phyloP scores from a whole-genome alignment of 768 basidiomycete genomes.

The Psilocybe cyanescens region DNA sequence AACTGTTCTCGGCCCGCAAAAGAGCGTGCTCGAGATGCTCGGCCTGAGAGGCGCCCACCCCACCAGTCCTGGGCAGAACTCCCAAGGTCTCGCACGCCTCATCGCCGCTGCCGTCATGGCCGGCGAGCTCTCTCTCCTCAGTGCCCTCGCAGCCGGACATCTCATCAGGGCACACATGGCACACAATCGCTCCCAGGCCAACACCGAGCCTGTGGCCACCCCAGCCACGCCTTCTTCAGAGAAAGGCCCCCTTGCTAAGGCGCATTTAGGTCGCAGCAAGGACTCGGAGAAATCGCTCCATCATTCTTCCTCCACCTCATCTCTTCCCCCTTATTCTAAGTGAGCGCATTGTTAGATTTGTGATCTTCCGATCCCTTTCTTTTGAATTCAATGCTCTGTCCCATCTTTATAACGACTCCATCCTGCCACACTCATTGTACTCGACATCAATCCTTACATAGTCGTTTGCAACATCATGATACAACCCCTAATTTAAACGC shows the following conservation, averaged over 20 bases:
- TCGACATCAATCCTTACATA: too few relatives aligned
- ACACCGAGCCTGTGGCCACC: not conserved
- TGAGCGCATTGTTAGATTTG: not conserved
- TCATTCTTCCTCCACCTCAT: not conserved
- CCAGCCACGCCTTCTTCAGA: not conserved
- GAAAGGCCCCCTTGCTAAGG: not conserved
- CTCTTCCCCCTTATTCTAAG: not conserved
- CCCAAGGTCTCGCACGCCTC: not conserved
- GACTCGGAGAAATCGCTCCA: not conserved
- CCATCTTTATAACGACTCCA: too few relatives aligned
- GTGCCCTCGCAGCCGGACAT: not conserved
- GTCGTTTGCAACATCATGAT: too few relatives aligned
- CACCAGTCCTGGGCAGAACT: not conserved
- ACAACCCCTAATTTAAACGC: too few relatives aligned
- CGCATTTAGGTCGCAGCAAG: not conserved
- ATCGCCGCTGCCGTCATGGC: slow-evolving; percentile 1
- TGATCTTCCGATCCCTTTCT: too few relatives aligned
- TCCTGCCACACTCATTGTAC: too few relatives aligned
- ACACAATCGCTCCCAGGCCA: not conserved
- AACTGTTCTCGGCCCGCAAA: not conserved
- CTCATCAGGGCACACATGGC: slow-evolving; percentile 2
- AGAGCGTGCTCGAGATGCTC: slow-evolving; percentile 1
- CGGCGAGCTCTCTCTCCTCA: not conserved
- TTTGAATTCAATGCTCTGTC: too few relatives aligned
- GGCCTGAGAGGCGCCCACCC: slow-evolving; percentile 1